phyloP scores from a whole-genome alignment of 345 rosid genomes.

The Eutrema yunnanense region DNA sequence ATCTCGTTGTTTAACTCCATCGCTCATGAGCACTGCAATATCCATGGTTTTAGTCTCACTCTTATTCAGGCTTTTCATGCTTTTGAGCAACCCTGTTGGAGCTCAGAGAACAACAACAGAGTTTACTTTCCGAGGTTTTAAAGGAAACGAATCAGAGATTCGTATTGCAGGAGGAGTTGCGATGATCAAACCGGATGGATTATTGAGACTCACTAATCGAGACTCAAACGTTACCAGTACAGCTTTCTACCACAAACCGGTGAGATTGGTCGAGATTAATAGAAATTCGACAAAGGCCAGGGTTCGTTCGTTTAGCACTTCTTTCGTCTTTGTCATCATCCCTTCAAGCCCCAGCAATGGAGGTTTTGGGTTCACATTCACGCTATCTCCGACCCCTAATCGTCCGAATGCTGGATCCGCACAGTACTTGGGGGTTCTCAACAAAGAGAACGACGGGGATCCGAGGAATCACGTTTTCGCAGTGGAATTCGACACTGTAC shows the following conservation, averaged over 20 bases:
- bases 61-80: not conserved
- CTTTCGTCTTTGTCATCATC: slow-evolving; percentile 43
- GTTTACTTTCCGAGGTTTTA: slow-evolving; percentile 24
- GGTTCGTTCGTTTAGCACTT: slow-evolving; percentile 44
- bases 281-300: not conserved
- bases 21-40: not conserved
- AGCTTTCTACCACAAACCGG: slow-evolving; percentile 23
- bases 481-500: slow-evolving; percentile 54
- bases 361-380: slow-evolving; percentile 57
- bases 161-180: not conserved
- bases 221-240: slow-evolving; percentile 1
- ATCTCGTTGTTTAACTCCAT: not conserved
- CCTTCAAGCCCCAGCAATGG: slow-evolving; percentile 35
- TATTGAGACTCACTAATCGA: slow-evolving; percentile 25
- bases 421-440: slow-evolving; percentile 54
- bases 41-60: slow-evolving; percentile 9
- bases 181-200: slow-evolving; percentile 11
- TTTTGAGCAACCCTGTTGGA: not conserved
- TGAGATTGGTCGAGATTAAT: slow-evolving; percentile 2
- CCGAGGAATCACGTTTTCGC: slow-evolving; percentile 43
- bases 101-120: slow-evolving; percentile 18
- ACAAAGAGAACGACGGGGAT: slow-evolving; percentile 8
- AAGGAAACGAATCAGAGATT: not conserved
- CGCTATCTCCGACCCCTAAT: slow-evolving; percentile 34
- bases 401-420: slow-evolving; percentile 31